Conservation (phyloP, 1,284 basidiomycete genomes). For the Boletus sp. region DNA sequence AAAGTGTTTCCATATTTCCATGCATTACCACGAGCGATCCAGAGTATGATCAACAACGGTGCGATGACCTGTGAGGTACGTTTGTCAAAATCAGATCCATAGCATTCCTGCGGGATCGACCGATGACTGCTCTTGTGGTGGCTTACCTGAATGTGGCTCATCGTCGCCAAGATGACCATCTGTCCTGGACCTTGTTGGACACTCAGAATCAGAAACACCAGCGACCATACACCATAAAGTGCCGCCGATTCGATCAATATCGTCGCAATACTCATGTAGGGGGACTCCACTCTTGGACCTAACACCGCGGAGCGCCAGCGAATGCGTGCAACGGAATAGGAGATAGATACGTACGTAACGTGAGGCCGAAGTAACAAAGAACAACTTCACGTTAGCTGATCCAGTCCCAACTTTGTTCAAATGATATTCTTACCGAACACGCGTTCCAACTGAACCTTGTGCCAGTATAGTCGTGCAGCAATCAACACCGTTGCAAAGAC, state of each 20-base stretch:
- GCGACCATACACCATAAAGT: constrained; percentile 28
- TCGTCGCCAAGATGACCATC: constrained; percentile 25
- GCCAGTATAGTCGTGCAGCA: constrained; percentile 33
- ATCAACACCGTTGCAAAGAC: constrained; percentile 38
- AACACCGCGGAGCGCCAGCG: not conserved
- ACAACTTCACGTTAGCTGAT: constrained; percentile 3
- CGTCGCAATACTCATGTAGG: constrained; percentile 24
- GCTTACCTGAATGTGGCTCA: constrained; percentile 32
- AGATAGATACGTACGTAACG: not conserved
- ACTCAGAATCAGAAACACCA: constrained; percentile 27
- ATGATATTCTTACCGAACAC: constrained; percentile 28
- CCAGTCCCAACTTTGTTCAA: not conserved
- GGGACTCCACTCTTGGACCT: constrained; percentile 21
- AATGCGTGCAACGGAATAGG: not conserved
- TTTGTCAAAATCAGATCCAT: not conserved
- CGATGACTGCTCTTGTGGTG: not conserved
- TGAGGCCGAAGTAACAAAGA: not conserved
- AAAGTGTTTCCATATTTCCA: constrained; percentile 12
- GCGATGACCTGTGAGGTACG: constrained; percentile 21
- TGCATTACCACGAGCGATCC: constrained; percentile 22
- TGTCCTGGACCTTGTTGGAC: constrained; percentile 21
- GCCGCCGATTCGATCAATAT: constrained; percentile 31
- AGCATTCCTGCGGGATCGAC: not conserved
- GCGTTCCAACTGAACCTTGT: constrained; percentile 26
- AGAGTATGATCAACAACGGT: constrained; percentile 28